Evolutionary conservation across 805 yeast genomes (phyloP).

Genomic region (Hyphopichia homilentoma): DNA sequence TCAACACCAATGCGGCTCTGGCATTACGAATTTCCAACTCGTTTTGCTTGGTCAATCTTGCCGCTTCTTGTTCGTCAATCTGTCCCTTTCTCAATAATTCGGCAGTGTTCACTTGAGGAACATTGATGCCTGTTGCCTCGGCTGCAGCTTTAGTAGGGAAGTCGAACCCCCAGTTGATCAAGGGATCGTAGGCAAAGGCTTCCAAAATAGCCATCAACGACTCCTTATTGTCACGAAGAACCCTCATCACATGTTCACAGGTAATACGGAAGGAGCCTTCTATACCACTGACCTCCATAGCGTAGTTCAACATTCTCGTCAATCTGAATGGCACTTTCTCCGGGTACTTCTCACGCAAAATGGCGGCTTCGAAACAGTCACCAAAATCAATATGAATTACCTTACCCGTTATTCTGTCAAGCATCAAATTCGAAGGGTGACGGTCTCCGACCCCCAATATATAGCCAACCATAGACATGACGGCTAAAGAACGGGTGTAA

Average conservation of each 20-base stretch:
- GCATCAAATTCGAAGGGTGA: slow-evolving; percentile 95
- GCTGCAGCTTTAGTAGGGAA: slow-evolving; percentile 77
- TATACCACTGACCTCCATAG: slow-evolving; percentile 98
- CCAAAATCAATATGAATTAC: slow-evolving; percentile 98
- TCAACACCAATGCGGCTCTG: slow-evolving; percentile 84
- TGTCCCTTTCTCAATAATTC: slow-evolving; percentile 70
- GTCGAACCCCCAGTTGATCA: slow-evolving; percentile 98
- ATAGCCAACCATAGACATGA: slow-evolving; percentile 98
- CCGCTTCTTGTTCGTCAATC: slow-evolving; percentile 75
- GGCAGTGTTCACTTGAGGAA: slow-evolving; percentile 65
- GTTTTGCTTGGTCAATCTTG: slow-evolving; percentile 64
- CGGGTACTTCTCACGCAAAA: slow-evolving; percentile 92
- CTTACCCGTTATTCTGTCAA: slow-evolving; percentile 90
- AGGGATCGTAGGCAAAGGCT: slow-evolving; percentile 97
- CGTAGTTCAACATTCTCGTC: slow-evolving; percentile 95
- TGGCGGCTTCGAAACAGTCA: slow-evolving; percentile 98
- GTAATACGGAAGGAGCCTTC: slow-evolving; percentile 97
- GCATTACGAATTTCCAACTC: slow-evolving; percentile 75
- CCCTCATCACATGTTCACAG: slow-evolving; percentile 95
- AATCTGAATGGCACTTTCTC: slow-evolving; percentile 97
- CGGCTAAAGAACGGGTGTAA: slow-evolving; percentile 92
- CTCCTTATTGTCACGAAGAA: slow-evolving; percentile 88
- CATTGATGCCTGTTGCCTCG: slow-evolving; percentile 66
- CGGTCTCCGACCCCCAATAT: slow-evolving; percentile 96
- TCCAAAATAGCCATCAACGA: slow-evolving; percentile 97